Base-by-base conservation (phyloP, 139 green algal species). In the Edaphochlamys debaryana region DNA sequence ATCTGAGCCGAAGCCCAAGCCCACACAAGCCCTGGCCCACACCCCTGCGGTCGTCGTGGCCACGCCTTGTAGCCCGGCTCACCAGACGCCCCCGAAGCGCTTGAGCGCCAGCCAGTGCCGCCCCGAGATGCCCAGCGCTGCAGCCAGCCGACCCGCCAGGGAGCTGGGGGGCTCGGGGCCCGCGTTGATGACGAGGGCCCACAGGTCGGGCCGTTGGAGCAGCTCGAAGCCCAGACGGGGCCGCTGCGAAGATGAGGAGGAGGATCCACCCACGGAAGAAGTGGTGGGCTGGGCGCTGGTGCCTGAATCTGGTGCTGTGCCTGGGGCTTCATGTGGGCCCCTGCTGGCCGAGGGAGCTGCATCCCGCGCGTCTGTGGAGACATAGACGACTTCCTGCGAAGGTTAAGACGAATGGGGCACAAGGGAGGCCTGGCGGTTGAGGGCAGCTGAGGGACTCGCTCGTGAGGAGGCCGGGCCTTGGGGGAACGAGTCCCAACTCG, bases 51-150 rank as follows among this genome's bases (percentile, higher is more conserved):
- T 17, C 48, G 20, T 8, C 40, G 17, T 30, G 17, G 36, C 34
- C 34, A 15, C 60, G 22, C 17, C 48, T 32, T 27, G 25, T 27
- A 30, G 23, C 15, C 38, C 22, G 0, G 5, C 85, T 63, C 72
- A 89, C 85, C 81, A 88, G 29, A 8, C 23, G 38, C 69, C 68
- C 0, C 63, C 45, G 6, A 79, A 67, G 27, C 37, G 38, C 25
- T 66, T 79, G 45, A 87, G 69, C 2, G 66, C 75, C 68, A 88
- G 37, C 85, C 85, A 89, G 79, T 89, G 85, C 41, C 85, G 42
- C 6, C 85, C 71, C 0, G 32, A n/a, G 27, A 3, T 40, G 11
- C 42, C 76, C 63, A 73, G 32, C 41, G 4, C 9, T 32, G 41
- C 17, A 23, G 30, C 11, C 76, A 71, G 41, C 75, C 62, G 60